Base-by-base conservation (phyloP, 73 alveolate genomes). In the Paramecium caudatum region DNA sequence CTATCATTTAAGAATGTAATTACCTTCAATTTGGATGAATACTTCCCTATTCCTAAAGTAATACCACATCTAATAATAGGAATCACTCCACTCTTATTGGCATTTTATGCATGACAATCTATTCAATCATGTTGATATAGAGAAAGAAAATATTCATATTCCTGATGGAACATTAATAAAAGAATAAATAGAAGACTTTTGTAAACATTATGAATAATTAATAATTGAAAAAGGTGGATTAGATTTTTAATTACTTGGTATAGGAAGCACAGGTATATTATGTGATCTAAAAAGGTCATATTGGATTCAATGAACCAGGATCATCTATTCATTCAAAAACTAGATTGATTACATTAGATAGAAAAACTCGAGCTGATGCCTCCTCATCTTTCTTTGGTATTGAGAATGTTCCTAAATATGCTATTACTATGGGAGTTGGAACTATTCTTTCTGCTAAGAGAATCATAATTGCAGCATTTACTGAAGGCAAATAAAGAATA, bases 241-340 rank as follows among this genome's bases (percentile, higher is more conserved):
- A 69, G 96, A 95, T 90, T 65, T 95, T 50, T 87, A 91, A 83
- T 88, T 95, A 13, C 90, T 95, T 47, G 98, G 98, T 19, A 90
- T 95, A 16, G 98, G 98, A 45, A 90, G 97, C 46, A 91, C 96
- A 90, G 98, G 80, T 55, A 55, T 27, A 23, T 0, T 4, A 23
- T 21, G 23, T 55, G 13, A 55, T 27, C 23, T 27, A 19, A 5
- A 55, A 19, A 55, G 80, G 98, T 2, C 98, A 95, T 86, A 95
- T 95, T 81, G 98, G 97, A 3, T 95, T 95, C 90, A 95, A 95
- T 90, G 98, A 95, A 61, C 98, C 98, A 47, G 98, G 98, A 37
- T 90, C 97, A 34, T 83, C 92, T 43, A 81, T 91, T 30, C 82
- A 90, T 16, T 74, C 93, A n/a, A 93, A 92, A 46, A 95, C 96